Base-by-base conservation (phyloP, 139 green algal genomes). In the Chlorokybus atmophyticus region DNA sequence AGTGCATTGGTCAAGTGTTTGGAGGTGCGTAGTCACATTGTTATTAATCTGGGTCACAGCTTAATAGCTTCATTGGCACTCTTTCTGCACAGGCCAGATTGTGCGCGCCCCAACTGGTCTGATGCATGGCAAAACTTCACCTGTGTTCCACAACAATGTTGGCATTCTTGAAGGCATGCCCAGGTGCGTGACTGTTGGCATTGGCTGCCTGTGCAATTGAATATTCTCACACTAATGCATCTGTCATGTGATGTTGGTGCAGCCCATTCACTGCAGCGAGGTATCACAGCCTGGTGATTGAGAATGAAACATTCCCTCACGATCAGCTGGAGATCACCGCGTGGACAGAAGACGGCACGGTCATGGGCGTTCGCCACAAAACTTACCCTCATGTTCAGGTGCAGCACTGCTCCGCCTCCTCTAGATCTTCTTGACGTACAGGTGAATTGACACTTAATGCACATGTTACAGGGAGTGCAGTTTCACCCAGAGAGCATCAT, bases 121-220 rank as follows among this genome's bases (percentile, higher is more conserved):
- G 4, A 95, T 98, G 87, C 90, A 98, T 67, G 90, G 90, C 49
- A 97, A 96, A 70, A 88, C 79, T 1, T 94, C 83, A 1, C 75
- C 67, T 1, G 90, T 98, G 17, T 85, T 62, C 32, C 90, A 97
- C 74, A 86, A 54, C 1, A 76, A 79, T 56, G 62, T 59, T 0
- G 85, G 85, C 2, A 30, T 97, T 7, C 68, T 98, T 35, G 54
- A 68, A 50, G 77, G 75, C 28, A 52, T 85, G 24, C 54, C 57
- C 57, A 93, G 26, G 62, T 65, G 17, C n/a, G n/a, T n/a, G n/a
- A n/a, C n/a, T n/a, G n/a, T n/a, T n/a, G n/a, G n/a, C n/a, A n/a
- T n/a, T n/a, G n/a, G n/a, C n/a, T n/a, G n/a, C n/a, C n/a, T n/a
- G n/a, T 47, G 19, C 19, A 19, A 47, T 47, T 19, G 39, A 47